phyloP scores from a whole-genome alignment of 2,329 filamentous ascomycete species.

The Verticillium isaacii region DNA sequence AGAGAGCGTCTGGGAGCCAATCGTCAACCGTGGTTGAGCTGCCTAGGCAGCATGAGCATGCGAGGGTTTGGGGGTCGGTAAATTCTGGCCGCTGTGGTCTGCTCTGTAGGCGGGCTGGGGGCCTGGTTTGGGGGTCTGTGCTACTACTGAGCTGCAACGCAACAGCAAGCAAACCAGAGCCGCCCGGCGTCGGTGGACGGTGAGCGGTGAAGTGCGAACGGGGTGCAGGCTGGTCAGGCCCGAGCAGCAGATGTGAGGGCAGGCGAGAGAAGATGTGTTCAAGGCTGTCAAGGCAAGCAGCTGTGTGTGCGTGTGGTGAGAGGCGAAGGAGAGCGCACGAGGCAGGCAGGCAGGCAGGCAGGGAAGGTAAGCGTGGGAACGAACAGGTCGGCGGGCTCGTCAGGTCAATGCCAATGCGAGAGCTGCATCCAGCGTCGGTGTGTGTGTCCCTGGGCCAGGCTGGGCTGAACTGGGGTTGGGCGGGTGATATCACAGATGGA shows the following conservation, averaged over 20 bases:
- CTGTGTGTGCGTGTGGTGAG: not conserved
- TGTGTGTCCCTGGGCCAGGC: not conserved
- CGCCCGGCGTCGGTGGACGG: not conserved
- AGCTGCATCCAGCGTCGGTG: not conserved
- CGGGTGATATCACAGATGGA: not conserved
- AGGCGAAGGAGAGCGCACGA: not conserved
- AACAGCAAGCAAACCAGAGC: not conserved
- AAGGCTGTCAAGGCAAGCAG: not conserved
- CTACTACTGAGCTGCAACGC: too few species aligned
- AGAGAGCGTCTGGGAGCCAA: conserved; percentile 5
- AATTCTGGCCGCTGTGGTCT: not conserved
- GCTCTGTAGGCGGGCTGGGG: too few species aligned
- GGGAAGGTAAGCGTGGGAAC: not conserved
- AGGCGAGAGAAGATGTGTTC: not conserved
- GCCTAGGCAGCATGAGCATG: not conserved
- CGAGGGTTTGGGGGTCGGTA: not conserved
- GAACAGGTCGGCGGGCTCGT: not conserved
- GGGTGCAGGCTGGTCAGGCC: not conserved
- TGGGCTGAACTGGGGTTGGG: not conserved
- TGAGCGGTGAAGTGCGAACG: not conserved
- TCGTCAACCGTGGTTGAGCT: conserved; percentile 2
- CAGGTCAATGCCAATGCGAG: not conserved
- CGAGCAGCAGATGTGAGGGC: not conserved
- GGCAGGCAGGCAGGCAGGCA: not conserved
- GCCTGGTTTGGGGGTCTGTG: too few species aligned